Conservation (phyloP, 352 stramenopile genomes). For the Saprolegnia parasitica region DNA sequence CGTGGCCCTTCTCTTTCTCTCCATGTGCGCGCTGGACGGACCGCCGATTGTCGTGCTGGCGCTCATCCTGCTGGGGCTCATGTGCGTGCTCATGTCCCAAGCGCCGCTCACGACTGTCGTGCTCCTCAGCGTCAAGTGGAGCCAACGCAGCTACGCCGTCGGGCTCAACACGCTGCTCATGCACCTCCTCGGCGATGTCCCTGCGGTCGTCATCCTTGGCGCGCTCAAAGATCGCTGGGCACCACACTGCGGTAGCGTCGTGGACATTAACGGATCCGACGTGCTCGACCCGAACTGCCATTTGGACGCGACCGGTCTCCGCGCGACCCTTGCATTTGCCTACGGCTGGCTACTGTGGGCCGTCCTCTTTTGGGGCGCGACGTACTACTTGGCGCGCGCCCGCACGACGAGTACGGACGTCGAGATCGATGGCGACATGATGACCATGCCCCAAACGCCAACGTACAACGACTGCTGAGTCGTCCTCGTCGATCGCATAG, state of each 20-base stretch:
- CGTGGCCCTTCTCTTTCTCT: constrained; percentile 14
- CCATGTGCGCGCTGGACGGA: not conserved
- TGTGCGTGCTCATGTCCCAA: constrained; percentile 5
- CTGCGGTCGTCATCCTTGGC: constrained; percentile 89
- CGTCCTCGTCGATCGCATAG: too few relatives aligned
- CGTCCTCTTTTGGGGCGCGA: constrained; percentile 49
- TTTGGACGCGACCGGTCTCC: constrained; percentile 54
- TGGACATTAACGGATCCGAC: constrained; percentile 47
- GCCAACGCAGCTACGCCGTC: constrained; percentile 82
- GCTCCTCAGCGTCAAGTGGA: constrained; percentile 86
- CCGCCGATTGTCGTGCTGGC: not conserved
- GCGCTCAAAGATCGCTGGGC: constrained; percentile 89
- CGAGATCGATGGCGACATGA: not conserved
- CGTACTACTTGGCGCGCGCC: constrained; percentile 3
- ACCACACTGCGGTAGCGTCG: constrained; percentile 71
- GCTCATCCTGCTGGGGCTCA: not conserved
- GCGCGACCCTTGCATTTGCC: constrained; percentile 62
- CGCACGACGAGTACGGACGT: not conserved
- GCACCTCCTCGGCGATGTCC: constrained; percentile 92
- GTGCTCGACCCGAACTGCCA: constrained; percentile 61
- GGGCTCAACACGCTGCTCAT: constrained; percentile 88
- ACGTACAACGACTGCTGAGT: not conserved
- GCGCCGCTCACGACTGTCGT: constrained; percentile 61
- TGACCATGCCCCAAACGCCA: constrained; percentile 3
- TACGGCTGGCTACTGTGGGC: constrained; percentile 68